Conservation (phyloP, 768 basidiomycete genomes). For the Suillus weaverae region DNA sequence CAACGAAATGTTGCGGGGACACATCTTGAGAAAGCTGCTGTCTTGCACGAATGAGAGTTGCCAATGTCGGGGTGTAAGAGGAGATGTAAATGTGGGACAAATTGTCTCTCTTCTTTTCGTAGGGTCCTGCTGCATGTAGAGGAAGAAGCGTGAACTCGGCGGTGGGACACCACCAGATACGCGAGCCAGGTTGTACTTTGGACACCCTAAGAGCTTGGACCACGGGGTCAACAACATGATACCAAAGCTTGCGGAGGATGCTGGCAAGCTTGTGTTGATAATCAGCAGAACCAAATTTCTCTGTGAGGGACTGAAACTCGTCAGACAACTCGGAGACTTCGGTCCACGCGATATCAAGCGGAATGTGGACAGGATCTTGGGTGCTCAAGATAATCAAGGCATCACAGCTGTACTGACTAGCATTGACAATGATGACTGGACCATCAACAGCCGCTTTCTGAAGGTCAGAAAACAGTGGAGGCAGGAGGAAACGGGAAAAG, state of each 20-base stretch:
- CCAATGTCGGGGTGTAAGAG: constrained; percentile 35
- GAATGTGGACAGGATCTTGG: not conserved
- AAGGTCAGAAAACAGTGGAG: constrained; percentile 10
- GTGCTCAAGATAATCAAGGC: constrained; percentile 6
- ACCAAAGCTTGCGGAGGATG: constrained; percentile 27
- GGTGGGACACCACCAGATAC: constrained; percentile 36
- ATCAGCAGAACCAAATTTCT: not conserved
- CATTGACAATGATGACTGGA: constrained; percentile 8
- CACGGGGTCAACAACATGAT: constrained; percentile 23
- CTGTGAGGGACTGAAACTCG: not conserved
- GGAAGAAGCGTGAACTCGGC: constrained; percentile 31
- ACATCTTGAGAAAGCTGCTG: not conserved
- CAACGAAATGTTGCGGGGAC: constrained; percentile 3
- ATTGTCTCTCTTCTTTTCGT: constrained; percentile 13
- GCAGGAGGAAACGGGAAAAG: constrained; percentile 14
- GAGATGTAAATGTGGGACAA: constrained; percentile 27
- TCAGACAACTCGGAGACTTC: not conserved
- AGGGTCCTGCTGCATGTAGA: constrained; percentile 34
- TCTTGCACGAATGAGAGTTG: constrained; percentile 27
- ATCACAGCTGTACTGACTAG: constrained; percentile 3
- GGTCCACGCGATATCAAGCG: not conserved
- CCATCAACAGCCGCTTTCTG: constrained; percentile 1
- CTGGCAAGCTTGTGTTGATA: not conserved
- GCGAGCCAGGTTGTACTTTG: constrained; percentile 13
- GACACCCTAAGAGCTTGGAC: constrained; percentile 12